phyloP scores from a whole-genome alignment of 2,329 filamentous ascomycete species.

The Tolypocladium paradoxum region DNA sequence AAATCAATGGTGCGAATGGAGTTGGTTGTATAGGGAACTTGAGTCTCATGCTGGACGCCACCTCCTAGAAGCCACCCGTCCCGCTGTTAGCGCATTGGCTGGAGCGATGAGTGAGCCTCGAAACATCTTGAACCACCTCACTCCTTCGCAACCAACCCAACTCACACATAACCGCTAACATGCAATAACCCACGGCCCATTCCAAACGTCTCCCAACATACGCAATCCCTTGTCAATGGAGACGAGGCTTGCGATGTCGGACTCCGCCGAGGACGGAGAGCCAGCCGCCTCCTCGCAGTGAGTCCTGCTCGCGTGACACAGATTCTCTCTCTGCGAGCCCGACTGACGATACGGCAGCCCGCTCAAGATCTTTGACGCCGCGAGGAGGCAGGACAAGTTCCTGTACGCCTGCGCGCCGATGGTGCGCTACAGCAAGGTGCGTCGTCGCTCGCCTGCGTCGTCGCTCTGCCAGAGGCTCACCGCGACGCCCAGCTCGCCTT shows the following conservation, averaged over 20 bases:
- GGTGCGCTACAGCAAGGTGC: constrained; percentile 53
- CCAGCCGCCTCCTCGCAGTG: constrained; percentile 2
- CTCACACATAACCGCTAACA: background rate
- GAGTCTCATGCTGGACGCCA: too few relatives aligned
- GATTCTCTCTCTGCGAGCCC: too few relatives aligned
- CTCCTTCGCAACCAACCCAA: background rate
- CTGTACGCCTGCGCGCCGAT: constrained; percentile 55
- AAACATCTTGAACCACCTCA: background rate
- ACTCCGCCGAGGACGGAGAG: background rate
- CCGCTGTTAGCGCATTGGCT: background rate
- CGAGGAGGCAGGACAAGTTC: constrained; percentile 39
- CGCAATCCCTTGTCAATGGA: background rate
- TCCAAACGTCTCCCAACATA: background rate
- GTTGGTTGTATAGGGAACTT: too few relatives aligned
- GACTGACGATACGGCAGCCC: constrained; percentile 28
- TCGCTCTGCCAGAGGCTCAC: constrained; percentile 3
- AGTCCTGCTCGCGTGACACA: background rate
- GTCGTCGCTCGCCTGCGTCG: background rate
- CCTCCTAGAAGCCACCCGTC: background rate
- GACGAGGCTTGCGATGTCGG: background rate
- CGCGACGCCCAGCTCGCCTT: constrained; percentile 47
- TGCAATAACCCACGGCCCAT: background rate
- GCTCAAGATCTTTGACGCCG: constrained; percentile 47
- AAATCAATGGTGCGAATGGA: too few relatives aligned
- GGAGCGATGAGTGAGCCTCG: background rate